Conservation (phyloP, 805 yeast species). For the Yarrowia yakushimensis region DNA sequence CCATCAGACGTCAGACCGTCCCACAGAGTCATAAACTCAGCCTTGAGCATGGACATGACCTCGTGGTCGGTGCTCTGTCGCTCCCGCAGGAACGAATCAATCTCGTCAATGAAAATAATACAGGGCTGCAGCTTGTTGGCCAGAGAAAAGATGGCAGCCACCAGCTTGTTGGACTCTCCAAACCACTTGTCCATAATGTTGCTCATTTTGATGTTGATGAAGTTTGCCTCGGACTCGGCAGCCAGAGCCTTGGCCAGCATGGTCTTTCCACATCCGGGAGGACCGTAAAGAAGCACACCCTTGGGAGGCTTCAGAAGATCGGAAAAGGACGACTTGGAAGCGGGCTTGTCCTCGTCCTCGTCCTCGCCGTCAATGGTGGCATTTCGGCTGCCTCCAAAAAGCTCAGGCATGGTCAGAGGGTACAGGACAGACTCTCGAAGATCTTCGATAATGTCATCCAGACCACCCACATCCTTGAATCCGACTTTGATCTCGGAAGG, state of each 20-base stretch:
- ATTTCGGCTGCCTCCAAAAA: constrained; percentile 19
- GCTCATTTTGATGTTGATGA: constrained; percentile 87
- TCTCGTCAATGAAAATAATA: constrained; percentile 92
- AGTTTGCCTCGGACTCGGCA: constrained; percentile 84
- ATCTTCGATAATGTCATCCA: constrained; percentile 77
- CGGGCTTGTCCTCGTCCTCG: background rate
- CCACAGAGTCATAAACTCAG: constrained; percentile 97
- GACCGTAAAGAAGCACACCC: constrained; percentile 89
- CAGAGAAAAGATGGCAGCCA: constrained; percentile 85
- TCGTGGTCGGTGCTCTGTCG: constrained; percentile 85
- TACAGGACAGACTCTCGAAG: constrained; percentile 82
- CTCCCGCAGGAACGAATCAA: constrained; percentile 88
- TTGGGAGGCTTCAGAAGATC: constrained; percentile 80
- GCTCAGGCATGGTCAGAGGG: constrained; percentile 57
- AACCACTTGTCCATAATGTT: constrained; percentile 96
- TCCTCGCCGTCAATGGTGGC: background rate
- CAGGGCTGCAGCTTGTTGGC: constrained; percentile 91
- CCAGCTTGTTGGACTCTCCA: constrained; percentile 92
- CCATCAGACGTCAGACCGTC: constrained; percentile 84
- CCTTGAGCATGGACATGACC: constrained; percentile 89
- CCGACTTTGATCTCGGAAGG: constrained; percentile 77
- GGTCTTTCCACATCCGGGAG: constrained; percentile 98
- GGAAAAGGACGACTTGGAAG: constrained; percentile 13
- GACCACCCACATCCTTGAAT: constrained; percentile 86
- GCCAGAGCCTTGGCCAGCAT: constrained; percentile 97